Evolutionary conservation across 805 yeast species (phyloP).

Genomic region (Grigorovia transvaalensis): DNA sequence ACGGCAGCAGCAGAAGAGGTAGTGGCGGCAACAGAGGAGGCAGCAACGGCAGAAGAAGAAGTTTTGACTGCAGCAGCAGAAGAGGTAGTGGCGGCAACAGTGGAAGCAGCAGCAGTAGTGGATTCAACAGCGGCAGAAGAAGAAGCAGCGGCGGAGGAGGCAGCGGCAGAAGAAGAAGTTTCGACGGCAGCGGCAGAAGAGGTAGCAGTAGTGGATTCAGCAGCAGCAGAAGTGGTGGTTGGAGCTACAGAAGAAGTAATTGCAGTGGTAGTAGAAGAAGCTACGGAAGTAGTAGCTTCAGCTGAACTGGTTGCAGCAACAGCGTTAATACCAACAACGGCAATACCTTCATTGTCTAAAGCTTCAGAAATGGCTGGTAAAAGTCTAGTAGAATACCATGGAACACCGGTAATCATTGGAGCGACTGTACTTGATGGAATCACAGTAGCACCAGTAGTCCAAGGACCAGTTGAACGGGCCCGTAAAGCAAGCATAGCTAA

Average conservation of each 20-base stretch:
- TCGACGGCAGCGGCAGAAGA: background rate
- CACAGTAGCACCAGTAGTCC: constrained; percentile 21
- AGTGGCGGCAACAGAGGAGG: background rate
- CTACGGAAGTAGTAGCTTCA: constrained; percentile 8
- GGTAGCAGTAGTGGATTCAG: background rate
- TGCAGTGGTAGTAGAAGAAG: constrained; percentile 1
- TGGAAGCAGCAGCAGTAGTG: background rate
- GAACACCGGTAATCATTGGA: constrained; percentile 24
- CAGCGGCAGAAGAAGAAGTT: constrained; percentile 5
- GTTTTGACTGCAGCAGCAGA: background rate
- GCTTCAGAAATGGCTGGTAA: constrained; percentile 7
- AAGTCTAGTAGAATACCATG: constrained; percentile 27
- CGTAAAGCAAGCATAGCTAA: background rate
- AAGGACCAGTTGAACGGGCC: constrained; percentile 19
- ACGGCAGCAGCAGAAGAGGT: background rate
- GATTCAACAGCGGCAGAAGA: background rate
- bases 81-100: background rate
- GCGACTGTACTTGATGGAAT: constrained; percentile 20
- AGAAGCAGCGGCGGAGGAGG: constrained; percentile 9
- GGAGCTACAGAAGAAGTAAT: constrained; percentile 7
- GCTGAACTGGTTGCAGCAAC: constrained; percentile 4
- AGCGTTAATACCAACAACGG: constrained; percentile 1
- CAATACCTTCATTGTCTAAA: constrained; percentile 2
- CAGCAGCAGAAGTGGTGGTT: constrained; percentile 4
- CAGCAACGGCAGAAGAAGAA: background rate